Evolutionary conservation across 169 alveolate species (phyloP), one percentile per base, ranked within the genome.

Genomic region (Eimeria brunetti): DNA sequence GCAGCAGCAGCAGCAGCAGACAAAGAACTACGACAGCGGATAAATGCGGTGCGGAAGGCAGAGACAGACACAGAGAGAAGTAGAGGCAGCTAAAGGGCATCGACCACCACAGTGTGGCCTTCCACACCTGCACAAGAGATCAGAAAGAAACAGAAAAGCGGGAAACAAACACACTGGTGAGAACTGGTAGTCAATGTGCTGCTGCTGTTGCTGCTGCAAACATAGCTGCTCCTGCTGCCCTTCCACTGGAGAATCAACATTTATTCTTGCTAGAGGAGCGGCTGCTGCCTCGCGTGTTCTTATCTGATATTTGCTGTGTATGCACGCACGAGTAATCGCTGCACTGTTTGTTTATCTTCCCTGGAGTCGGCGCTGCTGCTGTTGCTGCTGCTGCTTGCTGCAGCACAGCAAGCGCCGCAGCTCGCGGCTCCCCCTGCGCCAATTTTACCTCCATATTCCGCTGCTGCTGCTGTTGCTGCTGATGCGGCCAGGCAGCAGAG

Each of bases 311-410:
- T 36, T 75, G 85, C 36, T 4, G 62, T 44, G 38, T 46, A 41
- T 22, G 85, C 58, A 51, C 89, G 71, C 51, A 80, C 89, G 89
- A 80, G 89, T 80, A 80, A 49, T 80, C 89, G 71, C 89, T 80
- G 89, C 69, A 80, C 67, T 80, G 89, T 51, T 80, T 80, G 89
- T 80, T 80, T 1, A 80, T 53, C 49, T 56, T 46, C 89, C 69
- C 89, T 51, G 69, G 24, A 30, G 89, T 33, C 24, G 49, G 41
- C 20, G 53, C 33, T 46, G 73, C 60, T 80, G 46, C 49, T 80
- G 89, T 9, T 51, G 89, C 69, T 46, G 56, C 86, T 76, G 89
- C 89, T 53, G 62, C 89, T 49, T 80, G 73, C 71, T 80, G 89
- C 71, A 80, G 89, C 69, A 51, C 89, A 49, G 89, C 89, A 49